Evolutionary conservation across 805 yeast species (phyloP), one percentile per base, ranked within the genome.

Genomic region (Candida succiphila): DNA sequence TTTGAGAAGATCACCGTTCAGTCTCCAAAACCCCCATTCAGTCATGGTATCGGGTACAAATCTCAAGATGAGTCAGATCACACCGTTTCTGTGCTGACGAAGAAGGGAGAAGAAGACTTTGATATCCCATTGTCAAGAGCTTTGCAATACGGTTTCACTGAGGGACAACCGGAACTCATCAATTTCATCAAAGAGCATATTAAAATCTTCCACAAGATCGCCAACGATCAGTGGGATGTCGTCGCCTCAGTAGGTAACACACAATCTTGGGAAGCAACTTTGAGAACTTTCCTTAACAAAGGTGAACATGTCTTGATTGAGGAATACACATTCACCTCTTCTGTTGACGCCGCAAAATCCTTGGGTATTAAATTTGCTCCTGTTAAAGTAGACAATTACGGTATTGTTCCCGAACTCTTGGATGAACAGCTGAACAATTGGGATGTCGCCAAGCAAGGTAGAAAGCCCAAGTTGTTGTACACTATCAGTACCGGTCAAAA

Each of bases 401-500:
- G 92, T 30, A 62, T 82, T 23, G 49, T 75, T 30, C 81, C 84
- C 1, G 72, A 64, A 12, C 65, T 66, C 22, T 60, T 85, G 38
- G 78, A 63, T 5, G 62, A 63, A 29, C 42, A 68, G 28, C 65
- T 85, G 45, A 65, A 62, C 29, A 65, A 67, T 43, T 86, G 92
- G 92, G 69, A 67, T 34, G 34, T 46, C 27, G 46, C 58, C 19
- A 65, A 58, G 25, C n/a, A n/a, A n/a, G 31, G 37, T 20, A 71
- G 73, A 38, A 76, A 76, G 58, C 97, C 97, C 44, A 86, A 81
- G 58, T 63, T 89, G 39, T 66, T 89, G 46, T 92, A 92, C 72
- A 78, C 92, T 27, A 85, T 89, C 48, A 80, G 92, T 44, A 92
- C 97, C 7, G 98, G 98, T 41, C 97, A 92, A 65, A 89, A 89